These are phyloP conservation scores for Geoglossum glabrum DNA, from an alignment of 495 filamentous ascomycete species.

Conservation along the genomic window DNA sequence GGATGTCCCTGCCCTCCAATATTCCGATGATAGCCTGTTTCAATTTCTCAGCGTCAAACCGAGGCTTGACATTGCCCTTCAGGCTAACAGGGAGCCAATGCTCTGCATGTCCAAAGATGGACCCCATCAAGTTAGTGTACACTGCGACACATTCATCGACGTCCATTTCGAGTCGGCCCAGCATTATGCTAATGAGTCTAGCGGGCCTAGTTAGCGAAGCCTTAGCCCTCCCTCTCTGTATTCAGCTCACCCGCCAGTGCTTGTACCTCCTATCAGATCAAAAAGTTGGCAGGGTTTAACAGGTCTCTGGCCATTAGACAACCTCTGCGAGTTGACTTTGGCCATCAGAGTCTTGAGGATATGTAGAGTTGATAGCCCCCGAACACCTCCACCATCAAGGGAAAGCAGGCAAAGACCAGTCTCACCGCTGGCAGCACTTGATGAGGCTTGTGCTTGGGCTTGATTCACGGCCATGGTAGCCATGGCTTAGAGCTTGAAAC, in stretches of 20 bases:
- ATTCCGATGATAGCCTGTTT: no score
- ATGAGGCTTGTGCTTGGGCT: no score
- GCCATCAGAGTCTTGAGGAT: slow-evolving; percentile 3
- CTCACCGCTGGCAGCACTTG: no score
- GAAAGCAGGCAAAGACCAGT: no score
- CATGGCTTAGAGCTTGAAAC: no score
- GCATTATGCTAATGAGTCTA: slow-evolving; percentile 23
- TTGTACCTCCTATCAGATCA: slow-evolving; percentile 21
- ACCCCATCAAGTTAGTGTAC: slow-evolving; percentile 15
- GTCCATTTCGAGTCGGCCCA: slow-evolving; percentile 21
- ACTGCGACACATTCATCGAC: slow-evolving; percentile 10
- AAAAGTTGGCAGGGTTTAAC: slow-evolving; percentile 10
- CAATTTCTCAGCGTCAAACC: no score
- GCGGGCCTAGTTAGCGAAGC: background rate
- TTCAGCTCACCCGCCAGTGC: slow-evolving; percentile 17
- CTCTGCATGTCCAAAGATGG: slow-evolving; percentile 16
- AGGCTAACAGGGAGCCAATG: no score
- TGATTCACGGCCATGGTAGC: no score
- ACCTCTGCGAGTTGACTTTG: background rate
- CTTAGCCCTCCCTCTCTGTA: background rate
- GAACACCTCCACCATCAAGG: background rate
- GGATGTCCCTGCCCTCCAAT: no score
- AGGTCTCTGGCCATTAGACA: background rate
- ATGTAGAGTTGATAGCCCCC: background rate
- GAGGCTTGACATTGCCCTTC: no score